Evolutionary conservation across 2,329 filamentous ascomycete genomes (phyloP), one percentile per base, ranked within the genome.

Genomic region (Penicillium sp.): DNA sequence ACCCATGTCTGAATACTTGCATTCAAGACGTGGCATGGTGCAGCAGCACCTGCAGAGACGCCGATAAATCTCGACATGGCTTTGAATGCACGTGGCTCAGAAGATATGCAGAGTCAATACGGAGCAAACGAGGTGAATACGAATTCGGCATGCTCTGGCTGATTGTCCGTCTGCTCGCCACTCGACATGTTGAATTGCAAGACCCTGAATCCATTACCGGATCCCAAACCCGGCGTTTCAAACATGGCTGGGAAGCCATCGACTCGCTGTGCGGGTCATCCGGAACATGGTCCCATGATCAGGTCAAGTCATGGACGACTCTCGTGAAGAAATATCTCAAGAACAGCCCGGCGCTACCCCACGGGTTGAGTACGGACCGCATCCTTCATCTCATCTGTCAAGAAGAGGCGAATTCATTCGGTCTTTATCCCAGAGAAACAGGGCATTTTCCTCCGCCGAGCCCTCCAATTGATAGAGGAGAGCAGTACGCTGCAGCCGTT

Each of bases 71-170:
- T 11, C 64, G 66, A 2, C 67, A 69, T 53, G 56, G 30, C 0
- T 66, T 69, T 31, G 67, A 69, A 54, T 69, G 67, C 27, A 57
- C 50, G 20, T 69, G 67, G 67, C 51, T 69, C 5, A 57, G 63
- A 44, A 54, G 58, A 39, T 68, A 65, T 42, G 52, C 61, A 0
- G 36, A 22, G 1, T 46, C 63, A 0, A 60, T 69, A 4, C 62
- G 63, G 13, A 35, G 57, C 2, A 69, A 67, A 62, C 51, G 64
- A 50, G 58, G 64, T 22, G 66, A 69, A 51, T 69, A 69, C 46
- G 58, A 64, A 24, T 69, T 68, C 28, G 66, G 67, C 14, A 68
- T 69, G 67, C 31, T 69, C 38, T 69, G 67, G 67, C 27, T 69
- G 48, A 67, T 69, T 53, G 61, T 69, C 7, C 65, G 67, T 5